Evolutionary conservation across 2,329 filamentous ascomycete genomes (phyloP).

Genomic region (Teratosphaeria viscida): DNA sequence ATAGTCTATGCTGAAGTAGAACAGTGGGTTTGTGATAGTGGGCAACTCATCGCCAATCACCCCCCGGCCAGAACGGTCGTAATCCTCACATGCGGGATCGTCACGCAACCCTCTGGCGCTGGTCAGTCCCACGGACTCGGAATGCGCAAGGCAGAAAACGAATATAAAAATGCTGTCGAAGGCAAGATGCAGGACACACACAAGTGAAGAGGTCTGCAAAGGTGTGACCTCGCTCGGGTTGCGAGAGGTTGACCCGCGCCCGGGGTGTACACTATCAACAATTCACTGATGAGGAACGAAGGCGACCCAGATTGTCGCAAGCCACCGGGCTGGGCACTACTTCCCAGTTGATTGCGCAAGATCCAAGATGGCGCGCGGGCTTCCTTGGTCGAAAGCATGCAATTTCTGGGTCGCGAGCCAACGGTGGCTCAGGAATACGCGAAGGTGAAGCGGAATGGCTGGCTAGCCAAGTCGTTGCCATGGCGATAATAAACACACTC

Average conservation of each 20-base stretch:
- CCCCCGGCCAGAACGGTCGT: not conserved
- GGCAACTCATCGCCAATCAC: not conserved
- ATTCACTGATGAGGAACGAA: not conserved
- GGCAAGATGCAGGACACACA: not conserved
- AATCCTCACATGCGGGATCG: not conserved
- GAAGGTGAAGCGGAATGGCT: not conserved
- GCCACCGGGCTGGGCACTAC: not conserved
- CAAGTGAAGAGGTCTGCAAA: not conserved
- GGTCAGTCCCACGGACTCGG: no score
- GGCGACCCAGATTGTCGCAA: not conserved
- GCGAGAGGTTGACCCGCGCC: not conserved
- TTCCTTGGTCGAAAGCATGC: not conserved
- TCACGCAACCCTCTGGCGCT: not conserved
- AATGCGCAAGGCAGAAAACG: not conserved
- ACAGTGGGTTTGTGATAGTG: not conserved
- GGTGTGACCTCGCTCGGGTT: not conserved
- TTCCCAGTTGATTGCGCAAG: conserved; percentile 1
- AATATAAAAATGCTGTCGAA: not conserved
- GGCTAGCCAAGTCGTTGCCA: not conserved
- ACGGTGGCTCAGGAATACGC: not conserved
- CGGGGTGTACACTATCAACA: not conserved
- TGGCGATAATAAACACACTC: not conserved
- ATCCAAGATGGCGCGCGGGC: not conserved
- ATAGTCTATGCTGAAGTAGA: not conserved
- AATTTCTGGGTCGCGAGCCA: not conserved